These are phyloP conservation scores for Lentinula lateritia DNA, from an alignment of 768 basidiomycete genomes.

Conservation along the genomic window DNA sequence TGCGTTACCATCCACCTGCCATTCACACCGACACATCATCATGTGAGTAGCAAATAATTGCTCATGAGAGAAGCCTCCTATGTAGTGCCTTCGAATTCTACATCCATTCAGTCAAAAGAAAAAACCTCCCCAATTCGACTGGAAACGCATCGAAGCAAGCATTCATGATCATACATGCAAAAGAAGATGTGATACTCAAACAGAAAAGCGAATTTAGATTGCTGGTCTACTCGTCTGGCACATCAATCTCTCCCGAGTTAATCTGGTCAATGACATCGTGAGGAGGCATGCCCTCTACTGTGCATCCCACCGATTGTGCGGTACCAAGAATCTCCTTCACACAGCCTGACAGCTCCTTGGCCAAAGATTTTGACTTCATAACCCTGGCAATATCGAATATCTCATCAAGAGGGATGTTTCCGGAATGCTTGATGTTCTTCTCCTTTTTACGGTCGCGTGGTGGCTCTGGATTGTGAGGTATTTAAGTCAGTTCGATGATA, in stretches of 20 bases:
- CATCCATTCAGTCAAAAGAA: too few species aligned
- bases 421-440: slow-evolving; percentile 99
- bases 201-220: not conserved
- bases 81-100: not conserved
- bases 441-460: slow-evolving; percentile 99
- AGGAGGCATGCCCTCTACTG: slow-evolving; percentile 86
- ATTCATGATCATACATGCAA: not conserved
- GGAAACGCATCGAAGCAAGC: not conserved
- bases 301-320: slow-evolving; percentile 95
- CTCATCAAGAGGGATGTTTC: slow-evolving; percentile 91
- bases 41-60: too few species aligned
- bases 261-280: slow-evolving; percentile 92
- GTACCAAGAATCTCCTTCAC: slow-evolving; percentile 99
- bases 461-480: slow-evolving; percentile 58
- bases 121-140: not conserved
- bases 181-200: not conserved
- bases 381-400: slow-evolving; percentile 94
- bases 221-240: slow-evolving; percentile 72
- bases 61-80: not conserved
- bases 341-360: slow-evolving; percentile 83
- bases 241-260: slow-evolving; percentile 78
- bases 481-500: slow-evolving; percentile 4
- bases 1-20: too few species aligned
- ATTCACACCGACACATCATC: too few species aligned
- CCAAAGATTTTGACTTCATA: slow-evolving; percentile 91